Evolutionary conservation across 805 yeast species (phyloP).

Genomic region (Candida suzukii): DNA sequence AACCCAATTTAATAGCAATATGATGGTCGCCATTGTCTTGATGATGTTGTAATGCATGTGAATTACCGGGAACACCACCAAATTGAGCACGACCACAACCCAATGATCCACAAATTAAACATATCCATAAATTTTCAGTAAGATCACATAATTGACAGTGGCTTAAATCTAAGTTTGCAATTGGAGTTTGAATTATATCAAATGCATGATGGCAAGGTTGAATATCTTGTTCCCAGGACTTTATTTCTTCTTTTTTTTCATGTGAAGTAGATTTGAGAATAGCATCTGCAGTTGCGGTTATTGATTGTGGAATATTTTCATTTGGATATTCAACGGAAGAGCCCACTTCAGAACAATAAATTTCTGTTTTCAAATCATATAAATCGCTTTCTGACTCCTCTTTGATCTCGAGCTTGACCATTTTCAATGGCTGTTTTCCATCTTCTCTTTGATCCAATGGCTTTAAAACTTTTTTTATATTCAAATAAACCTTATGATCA

Average conservation of each 20-base stretch:
- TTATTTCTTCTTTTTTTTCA: conserved; percentile 57
- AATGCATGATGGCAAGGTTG: conserved; percentile 71
- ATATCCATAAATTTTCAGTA: conserved; percentile 81
- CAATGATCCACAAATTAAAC: conserved; percentile 81
- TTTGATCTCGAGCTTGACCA: conserved; percentile 60
- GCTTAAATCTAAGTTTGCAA: conserved; percentile 24
- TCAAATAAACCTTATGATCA: conserved; percentile 53
- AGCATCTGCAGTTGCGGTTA: conserved; percentile 29
- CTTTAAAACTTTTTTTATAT: conserved; percentile 46
- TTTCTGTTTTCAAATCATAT: conserved; percentile 37
- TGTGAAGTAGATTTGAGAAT: conserved; percentile 55
- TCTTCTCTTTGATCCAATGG: conserved; percentile 24
- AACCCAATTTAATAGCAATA: conserved; percentile 86
- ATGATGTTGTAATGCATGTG: conserved; percentile 79
- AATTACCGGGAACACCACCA: conserved; percentile 90
- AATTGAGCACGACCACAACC: conserved; percentile 96
- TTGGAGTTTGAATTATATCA: conserved; percentile 35
- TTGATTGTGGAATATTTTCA: conserved; percentile 20
- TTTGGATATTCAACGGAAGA: conserved; percentile 21
- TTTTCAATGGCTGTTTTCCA: conserved; percentile 33
- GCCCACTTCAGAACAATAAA: conserved; percentile 33
- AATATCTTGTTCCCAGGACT: conserved; percentile 90
- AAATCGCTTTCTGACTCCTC: conserved; percentile 58
- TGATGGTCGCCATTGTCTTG: conserved; percentile 51
- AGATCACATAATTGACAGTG: conserved; percentile 58